Percentiles rank a stretch among this genome's conserved stretches.
Conservation (phyloP, 805 yeast species). For the Schwanniomyces occidentalis region DNA sequence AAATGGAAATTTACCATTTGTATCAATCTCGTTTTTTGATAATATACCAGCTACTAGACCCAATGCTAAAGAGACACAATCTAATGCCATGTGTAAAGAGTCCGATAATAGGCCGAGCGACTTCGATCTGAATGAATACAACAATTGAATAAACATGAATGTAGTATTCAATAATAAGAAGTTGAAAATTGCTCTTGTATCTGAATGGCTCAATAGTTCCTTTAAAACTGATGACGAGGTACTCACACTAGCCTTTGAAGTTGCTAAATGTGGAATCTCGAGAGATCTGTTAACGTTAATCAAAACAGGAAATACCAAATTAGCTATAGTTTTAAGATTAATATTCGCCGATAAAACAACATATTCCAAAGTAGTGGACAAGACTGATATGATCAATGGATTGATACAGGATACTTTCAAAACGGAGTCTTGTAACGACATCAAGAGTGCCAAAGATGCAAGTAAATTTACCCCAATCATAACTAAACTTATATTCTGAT, state of each 20-base stretch:
- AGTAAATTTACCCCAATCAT: conserved; percentile 27
- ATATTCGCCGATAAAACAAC: conserved; percentile 15
- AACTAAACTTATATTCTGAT: conserved; percentile 11
- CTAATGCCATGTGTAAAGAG: conserved; percentile 94
- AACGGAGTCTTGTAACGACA: conserved; percentile 24
- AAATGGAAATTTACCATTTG: conserved; percentile 73
- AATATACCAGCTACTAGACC: conserved; percentile 83
- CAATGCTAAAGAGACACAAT: conserved; percentile 84
- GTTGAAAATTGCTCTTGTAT: conserved; percentile 85
- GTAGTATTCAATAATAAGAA: conserved; percentile 82
- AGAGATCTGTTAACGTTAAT: conserved; percentile 18
- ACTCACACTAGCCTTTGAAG: neutral
- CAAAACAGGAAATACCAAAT: conserved; percentile 18
- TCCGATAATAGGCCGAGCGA: conserved; percentile 91
- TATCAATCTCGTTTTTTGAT: conserved; percentile 40
- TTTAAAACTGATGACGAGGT: conserved; percentile 20
- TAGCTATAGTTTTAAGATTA: conserved; percentile 9
- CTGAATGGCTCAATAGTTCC: conserved; percentile 43
- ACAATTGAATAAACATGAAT: conserved; percentile 90
- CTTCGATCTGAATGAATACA: conserved; percentile 89
- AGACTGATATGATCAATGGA: conserved; percentile 17
- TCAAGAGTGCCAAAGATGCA: conserved; percentile 22
- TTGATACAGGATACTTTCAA: conserved; percentile 14
- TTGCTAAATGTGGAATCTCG: neutral
- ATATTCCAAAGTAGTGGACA: conserved; percentile 20